These are phyloP conservation scores for Ormosia emarginata DNA, from an alignment of 306 rosid genomes.

Conservation along the genomic window DNA sequence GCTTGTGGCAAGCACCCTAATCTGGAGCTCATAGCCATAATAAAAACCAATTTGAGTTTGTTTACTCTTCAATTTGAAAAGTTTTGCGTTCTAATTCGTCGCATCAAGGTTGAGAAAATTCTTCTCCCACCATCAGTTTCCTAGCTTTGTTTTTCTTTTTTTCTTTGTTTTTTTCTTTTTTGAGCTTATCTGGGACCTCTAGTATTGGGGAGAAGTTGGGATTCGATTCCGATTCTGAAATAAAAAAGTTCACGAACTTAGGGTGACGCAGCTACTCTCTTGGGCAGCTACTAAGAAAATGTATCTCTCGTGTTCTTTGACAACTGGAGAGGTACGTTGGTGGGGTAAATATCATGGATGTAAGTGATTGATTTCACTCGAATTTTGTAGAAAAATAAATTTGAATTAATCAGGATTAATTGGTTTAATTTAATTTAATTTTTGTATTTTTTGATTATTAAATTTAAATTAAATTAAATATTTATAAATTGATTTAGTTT, in stretches of 20 bases:
- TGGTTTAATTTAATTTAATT: too few relatives aligned
- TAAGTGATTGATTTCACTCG: too few relatives aligned
- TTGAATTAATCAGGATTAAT: too few relatives aligned
- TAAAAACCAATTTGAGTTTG: not conserved
- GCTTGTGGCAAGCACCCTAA: not conserved
- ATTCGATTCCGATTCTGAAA: not conserved
- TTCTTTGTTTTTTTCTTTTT: too few relatives aligned
- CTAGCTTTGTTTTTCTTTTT: not conserved
- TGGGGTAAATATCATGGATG: too few relatives aligned
- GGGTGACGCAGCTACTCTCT: not conserved
- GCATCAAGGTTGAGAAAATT: not conserved
- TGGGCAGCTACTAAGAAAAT: too few relatives aligned
- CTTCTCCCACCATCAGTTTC: not conserved
- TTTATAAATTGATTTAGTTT: too few relatives aligned
- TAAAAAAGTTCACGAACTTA: not conserved
- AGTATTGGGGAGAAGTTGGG: not conserved
- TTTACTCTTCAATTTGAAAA: not conserved
- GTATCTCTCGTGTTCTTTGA: too few relatives aligned
- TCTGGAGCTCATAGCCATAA: constrained; percentile 10
- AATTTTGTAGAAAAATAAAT: too few relatives aligned
- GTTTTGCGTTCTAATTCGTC: not conserved
- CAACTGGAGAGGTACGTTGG: too few relatives aligned
- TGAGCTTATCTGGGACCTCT: not conserved
- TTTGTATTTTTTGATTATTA: too few relatives aligned
- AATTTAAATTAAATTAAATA: too few relatives aligned